phyloP scores from a whole-genome alignment of 371 early-diverging fungal species.

The Apophysomyces elegans region DNA sequence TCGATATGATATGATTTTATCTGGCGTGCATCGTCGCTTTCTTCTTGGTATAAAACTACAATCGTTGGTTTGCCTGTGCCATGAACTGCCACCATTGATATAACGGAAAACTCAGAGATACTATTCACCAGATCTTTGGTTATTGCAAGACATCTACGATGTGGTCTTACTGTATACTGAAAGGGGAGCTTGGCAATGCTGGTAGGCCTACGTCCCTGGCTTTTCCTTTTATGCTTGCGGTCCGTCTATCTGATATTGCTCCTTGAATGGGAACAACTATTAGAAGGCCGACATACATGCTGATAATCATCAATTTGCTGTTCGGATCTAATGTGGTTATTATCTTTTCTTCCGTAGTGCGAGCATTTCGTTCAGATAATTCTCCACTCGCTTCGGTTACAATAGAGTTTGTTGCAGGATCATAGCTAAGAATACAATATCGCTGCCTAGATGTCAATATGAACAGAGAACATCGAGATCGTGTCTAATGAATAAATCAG shows the following conservation, averaged over 20 bases:
- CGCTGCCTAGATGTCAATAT: constrained; percentile 53
- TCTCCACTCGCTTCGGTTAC: constrained; percentile 60
- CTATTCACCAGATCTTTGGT: constrained; percentile 29
- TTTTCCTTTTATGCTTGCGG: constrained; percentile 18
- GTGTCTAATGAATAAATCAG: constrained; percentile 26
- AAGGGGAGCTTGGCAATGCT: neutral
- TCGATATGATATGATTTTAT: constrained; percentile 67
- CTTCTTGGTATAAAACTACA: constrained; percentile 72
- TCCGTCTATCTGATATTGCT: constrained; percentile 10
- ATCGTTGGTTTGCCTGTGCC: constrained; percentile 49
- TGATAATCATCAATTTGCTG: constrained; percentile 46
- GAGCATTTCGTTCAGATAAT: constrained; percentile 47
- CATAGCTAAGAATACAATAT: constrained; percentile 59
- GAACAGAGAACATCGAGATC: constrained; percentile 53
- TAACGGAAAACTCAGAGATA: constrained; percentile 69
- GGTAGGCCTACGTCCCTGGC: constrained; percentile 12
- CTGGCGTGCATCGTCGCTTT: constrained; percentile 52
- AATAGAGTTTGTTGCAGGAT: constrained; percentile 35
- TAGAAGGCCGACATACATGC: constrained; percentile 63
- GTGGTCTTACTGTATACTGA: neutral
- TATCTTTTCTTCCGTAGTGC: constrained; percentile 42
- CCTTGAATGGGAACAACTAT: constrained; percentile 26
- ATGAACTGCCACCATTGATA: constrained; percentile 64
- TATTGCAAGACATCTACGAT: neutral
- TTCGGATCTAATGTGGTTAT: constrained; percentile 51